These are phyloP conservation scores for Paecilomyces niveus DNA, from an alignment of 2,329 filamentous ascomycete species.

Conservation along the genomic window DNA sequence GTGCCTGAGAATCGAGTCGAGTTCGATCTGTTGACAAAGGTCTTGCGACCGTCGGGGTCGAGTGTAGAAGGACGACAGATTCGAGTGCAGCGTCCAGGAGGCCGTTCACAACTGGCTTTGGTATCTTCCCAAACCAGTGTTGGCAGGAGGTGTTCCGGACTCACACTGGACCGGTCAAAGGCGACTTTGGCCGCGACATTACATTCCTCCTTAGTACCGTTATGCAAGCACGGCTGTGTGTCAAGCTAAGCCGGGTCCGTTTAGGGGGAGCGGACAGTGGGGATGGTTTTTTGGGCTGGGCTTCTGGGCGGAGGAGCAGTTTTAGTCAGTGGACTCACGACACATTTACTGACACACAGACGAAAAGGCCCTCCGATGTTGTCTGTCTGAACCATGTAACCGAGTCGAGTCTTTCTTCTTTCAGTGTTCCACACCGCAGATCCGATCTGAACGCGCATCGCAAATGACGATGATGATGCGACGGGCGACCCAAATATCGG, in stretches of 20 bases:
- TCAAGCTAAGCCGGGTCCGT: slow-evolving; percentile 16
- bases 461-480: not conserved
- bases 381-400: not conserved
- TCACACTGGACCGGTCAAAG: slow-evolving; percentile 14
- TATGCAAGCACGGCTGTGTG: slow-evolving; percentile 22
- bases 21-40: not conserved
- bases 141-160: slow-evolving; percentile 6
- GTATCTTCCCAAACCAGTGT: not conserved
- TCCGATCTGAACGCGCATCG: not conserved
- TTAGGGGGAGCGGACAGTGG: slow-evolving; percentile 17
- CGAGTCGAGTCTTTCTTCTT: not conserved
- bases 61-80: not conserved
- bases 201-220: slow-evolving; percentile 3
- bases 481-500: not conserved
- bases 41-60: not conserved
- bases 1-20: not conserved
- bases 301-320: not conserved
- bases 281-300: slow-evolving; percentile 8
- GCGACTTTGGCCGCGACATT: slow-evolving; percentile 11
- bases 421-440: not conserved
- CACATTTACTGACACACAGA: not conserved
- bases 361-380: not conserved
- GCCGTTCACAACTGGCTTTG: not conserved
- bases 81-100: not conserved
- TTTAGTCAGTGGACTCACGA: not conserved